Percentiles rank a stretch among this genome's conserved stretches.
Conservation (phyloP, 2,329 filamentous ascomycete genomes). For the Paramyrothecium roridum region DNA sequence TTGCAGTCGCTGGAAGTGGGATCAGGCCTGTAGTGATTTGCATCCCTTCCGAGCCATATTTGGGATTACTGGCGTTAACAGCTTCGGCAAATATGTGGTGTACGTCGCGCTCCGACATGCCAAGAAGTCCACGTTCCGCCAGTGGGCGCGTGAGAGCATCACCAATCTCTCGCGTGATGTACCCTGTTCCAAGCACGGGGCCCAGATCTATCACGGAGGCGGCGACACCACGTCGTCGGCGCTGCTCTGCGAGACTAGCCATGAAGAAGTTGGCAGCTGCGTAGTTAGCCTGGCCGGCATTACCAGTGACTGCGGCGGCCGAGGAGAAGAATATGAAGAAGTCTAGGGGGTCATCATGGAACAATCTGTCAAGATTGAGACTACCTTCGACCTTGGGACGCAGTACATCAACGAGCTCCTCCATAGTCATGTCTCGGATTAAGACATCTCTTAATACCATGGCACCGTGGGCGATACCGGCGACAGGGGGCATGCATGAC, state of each 20-base stretch:
- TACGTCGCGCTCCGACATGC: slow-evolving; percentile 22
- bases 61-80: not conserved
- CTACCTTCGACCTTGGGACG: slow-evolving; percentile 35
- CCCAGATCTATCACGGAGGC: slow-evolving; percentile 36
- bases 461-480: not conserved
- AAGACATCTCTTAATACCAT: no score
- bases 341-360: slow-evolving; percentile 24
- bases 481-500: not conserved
- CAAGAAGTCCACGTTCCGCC: not conserved
- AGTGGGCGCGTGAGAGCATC: no score
- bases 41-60: not conserved
- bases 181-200: slow-evolving; percentile 37
- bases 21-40: not conserved
- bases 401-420: slow-evolving; percentile 21
- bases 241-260: slow-evolving; percentile 20
- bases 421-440: slow-evolving; percentile 26
- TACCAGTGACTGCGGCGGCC: slow-evolving; percentile 26
- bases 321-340: slow-evolving; percentile 42
- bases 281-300: slow-evolving; percentile 33
- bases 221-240: slow-evolving; percentile 27
- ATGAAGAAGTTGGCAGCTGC: slow-evolving; percentile 35
- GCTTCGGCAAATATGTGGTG: slow-evolving; percentile 24
- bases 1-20: not conserved
- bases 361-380: slow-evolving; percentile 24
- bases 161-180: slow-evolving; percentile 17